phyloP scores from a whole-genome alignment of 2,329 filamentous ascomycete genomes.

The Sordariomycetes sp. region DNA sequence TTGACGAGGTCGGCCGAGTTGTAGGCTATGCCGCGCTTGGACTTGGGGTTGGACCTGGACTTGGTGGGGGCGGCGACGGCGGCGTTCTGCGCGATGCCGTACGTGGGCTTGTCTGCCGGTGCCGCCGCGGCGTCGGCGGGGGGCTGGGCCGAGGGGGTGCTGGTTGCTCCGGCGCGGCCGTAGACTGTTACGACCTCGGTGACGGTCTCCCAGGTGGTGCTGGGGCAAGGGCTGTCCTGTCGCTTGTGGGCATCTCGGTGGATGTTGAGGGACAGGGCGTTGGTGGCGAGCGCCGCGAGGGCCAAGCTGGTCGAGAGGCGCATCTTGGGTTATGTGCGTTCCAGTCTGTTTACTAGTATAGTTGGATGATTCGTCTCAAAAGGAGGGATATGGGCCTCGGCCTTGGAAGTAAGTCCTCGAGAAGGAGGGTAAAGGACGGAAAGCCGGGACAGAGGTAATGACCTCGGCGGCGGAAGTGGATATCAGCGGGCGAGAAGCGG shows the following conservation, averaged over 20 bases:
- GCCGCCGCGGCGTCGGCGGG: constrained; percentile 4
- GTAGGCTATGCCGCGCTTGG: constrained; percentile 57
- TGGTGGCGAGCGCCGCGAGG: constrained; percentile 24
- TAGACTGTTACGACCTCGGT: constrained; percentile 23
- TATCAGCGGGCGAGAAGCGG: no score
- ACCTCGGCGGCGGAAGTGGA: no score
- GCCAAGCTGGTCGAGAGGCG: constrained; percentile 10
- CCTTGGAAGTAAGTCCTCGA: background rate
- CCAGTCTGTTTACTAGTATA: background rate
- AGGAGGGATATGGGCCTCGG: background rate
- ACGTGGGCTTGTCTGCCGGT: background rate
- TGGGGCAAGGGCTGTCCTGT: constrained; percentile 15
- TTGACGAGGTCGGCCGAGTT: constrained; percentile 42
- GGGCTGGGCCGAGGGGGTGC: constrained; percentile 9
- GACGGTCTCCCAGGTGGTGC: constrained; percentile 26
- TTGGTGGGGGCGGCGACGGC: constrained; percentile 7
- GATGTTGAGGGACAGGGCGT: constrained; percentile 26
- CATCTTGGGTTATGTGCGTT: background rate
- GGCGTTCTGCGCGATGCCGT: constrained; percentile 2
- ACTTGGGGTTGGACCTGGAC: constrained; percentile 3
- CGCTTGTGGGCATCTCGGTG: constrained; percentile 22
- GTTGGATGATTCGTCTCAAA: background rate
- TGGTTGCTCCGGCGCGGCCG: constrained; percentile 7
- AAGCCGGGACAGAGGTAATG: background rate
- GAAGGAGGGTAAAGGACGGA: background rate